These are phyloP conservation scores for Macroventuria anomochaeta DNA, from an alignment of 2,329 filamentous ascomycete genomes.

Conservation along the genomic window DNA sequence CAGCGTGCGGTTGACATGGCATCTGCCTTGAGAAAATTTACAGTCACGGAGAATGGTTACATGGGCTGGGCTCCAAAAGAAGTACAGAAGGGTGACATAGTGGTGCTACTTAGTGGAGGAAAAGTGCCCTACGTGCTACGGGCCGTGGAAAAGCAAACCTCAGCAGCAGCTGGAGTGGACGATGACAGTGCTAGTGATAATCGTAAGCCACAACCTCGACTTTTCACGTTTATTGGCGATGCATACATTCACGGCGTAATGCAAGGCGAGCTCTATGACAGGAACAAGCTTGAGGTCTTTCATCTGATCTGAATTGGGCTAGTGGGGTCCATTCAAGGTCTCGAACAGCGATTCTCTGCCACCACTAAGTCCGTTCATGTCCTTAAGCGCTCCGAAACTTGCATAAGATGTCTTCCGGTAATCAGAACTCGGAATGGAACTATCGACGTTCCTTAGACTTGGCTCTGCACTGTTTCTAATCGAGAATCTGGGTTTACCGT, in stretches of 20 bases:
- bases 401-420: too few species aligned
- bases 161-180: background rate
- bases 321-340: too few species aligned
- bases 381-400: too few species aligned
- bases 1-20: background rate
- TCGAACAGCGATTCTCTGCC: too few species aligned
- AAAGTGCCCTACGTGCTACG: background rate
- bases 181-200: background rate
- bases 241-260: background rate
- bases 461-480: too few species aligned
- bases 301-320: background rate
- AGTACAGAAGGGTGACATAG: background rate
- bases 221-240: background rate
- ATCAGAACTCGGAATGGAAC: too few species aligned
- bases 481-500: too few species aligned
- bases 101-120: background rate
- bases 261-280: background rate
- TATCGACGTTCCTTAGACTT: too few species aligned
- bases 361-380: too few species aligned
- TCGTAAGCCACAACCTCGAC: background rate
- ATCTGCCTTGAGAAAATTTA: background rate
- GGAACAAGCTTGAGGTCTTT: background rate
- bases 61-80: background rate
- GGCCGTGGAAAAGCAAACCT: background rate
- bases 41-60: background rate